These are phyloP conservation scores for Populus nigra DNA, from an alignment of 345 rosid genomes.

Conservation along the genomic window DNA sequence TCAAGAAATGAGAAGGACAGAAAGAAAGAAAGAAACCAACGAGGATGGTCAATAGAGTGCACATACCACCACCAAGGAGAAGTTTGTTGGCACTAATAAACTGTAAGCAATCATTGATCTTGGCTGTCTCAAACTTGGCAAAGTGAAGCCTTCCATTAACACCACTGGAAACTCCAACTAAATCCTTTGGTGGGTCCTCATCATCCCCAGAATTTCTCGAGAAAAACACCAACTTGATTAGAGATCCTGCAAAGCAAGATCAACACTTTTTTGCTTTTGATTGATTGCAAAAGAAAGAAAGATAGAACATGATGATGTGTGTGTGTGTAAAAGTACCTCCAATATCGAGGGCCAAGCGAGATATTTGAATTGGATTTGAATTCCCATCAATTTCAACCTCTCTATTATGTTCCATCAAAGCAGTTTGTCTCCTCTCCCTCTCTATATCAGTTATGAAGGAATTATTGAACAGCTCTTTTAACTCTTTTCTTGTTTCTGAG, in stretches of 20 bases:
- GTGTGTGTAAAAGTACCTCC: conserved; percentile 48
- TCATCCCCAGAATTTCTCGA: conserved; percentile 34
- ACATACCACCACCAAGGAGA: conserved; percentile 60
- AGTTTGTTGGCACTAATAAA: conserved; percentile 62
- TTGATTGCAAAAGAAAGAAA: conserved; percentile 1
- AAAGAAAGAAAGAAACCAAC: background rate
- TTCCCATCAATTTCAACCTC: background rate
- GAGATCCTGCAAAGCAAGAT: conserved; percentile 55
- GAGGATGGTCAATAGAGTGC: background rate
- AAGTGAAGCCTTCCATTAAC: conserved; percentile 71
- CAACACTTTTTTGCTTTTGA: background rate
- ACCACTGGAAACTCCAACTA: conserved; percentile 23
- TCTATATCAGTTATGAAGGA: background rate
- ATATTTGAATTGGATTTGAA: conserved; percentile 31
- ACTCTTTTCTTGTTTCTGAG: background rate
- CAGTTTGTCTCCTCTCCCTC: background rate
- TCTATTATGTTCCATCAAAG: background rate
- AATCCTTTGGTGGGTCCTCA: conserved; percentile 27
- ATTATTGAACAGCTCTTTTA: background rate
- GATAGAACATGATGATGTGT: background rate
- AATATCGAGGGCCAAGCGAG: conserved; percentile 84
- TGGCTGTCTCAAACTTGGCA: conserved; percentile 80
- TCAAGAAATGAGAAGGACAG: background rate
- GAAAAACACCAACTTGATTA: conserved; percentile 81
- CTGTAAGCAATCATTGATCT: conserved; percentile 76